Evolutionary conservation across 1,139 yeast genomes (phyloP).

Genomic region (Kodamaea sp.): DNA sequence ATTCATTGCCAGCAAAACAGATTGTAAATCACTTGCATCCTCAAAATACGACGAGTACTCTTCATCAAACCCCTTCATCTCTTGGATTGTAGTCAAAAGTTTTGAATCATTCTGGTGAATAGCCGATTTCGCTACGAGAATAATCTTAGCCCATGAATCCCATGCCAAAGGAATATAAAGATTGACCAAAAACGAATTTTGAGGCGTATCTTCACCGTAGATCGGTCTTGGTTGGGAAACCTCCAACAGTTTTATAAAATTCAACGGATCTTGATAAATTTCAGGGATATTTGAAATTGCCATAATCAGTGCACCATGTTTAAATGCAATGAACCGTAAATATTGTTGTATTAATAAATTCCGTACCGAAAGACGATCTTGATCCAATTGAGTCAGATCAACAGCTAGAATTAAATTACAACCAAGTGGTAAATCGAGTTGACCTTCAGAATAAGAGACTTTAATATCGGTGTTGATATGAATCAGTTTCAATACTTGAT

Average conservation of each 20-base stretch:
- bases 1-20: background rate
- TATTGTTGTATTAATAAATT: slow-evolving; percentile 46
- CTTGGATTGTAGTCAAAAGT: slow-evolving; percentile 12
- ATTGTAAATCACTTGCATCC: slow-evolving; percentile 1
- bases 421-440: slow-evolving; percentile 19
- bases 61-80: slow-evolving; percentile 11
- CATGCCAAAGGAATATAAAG: slow-evolving; percentile 47
- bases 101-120: slow-evolving; percentile 8
- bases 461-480: slow-evolving; percentile 3
- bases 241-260: background rate
- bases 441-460: slow-evolving; percentile 12
- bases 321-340: slow-evolving; percentile 46
- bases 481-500: slow-evolving; percentile 8
- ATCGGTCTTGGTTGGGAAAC: slow-evolving; percentile 8
- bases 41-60: slow-evolving; percentile 12
- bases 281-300: slow-evolving; percentile 16
- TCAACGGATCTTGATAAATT: slow-evolving; percentile 4
- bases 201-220: slow-evolving; percentile 6
- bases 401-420: slow-evolving; percentile 18
- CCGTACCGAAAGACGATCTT: slow-evolving; percentile 20
- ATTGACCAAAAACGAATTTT: slow-evolving; percentile 6
- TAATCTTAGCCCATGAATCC: slow-evolving; percentile 52
- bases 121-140: slow-evolving; percentile 35
- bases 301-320: slow-evolving; percentile 37
- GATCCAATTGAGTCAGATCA: slow-evolving; percentile 15